Percentiles rank a stretch among this genome's conserved stretches.
These are phyloP conservation scores for Bimuria novae-zelandiae DNA, from an alignment of 2,329 filamentous ascomycete species.

Conservation along the genomic window DNA sequence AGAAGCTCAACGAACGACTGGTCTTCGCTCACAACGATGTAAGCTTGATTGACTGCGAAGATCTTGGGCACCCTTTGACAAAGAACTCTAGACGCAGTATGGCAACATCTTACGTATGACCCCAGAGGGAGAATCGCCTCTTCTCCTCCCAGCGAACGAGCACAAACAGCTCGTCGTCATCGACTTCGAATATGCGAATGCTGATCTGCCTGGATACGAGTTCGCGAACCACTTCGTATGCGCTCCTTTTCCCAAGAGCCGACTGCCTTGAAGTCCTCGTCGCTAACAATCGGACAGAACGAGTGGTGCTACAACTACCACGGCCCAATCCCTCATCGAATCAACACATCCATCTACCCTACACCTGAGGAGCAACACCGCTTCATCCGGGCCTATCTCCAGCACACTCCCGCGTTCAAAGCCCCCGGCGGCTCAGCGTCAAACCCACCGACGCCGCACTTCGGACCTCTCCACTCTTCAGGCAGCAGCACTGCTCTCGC, in stretches of 20 bases:
- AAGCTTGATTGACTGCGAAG: constrained; percentile 48
- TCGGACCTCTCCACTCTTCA: constrained; percentile 35
- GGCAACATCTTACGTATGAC: constrained; percentile 90
- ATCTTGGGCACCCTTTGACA: constrained; percentile 14
- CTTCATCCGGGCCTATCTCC: constrained; percentile 85
- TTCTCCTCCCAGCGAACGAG: constrained; percentile 85
- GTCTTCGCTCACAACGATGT: constrained; percentile 99
- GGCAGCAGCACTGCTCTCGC: constrained; percentile 40
- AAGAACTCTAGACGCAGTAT: constrained; percentile 80
- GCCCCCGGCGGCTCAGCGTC: constrained; percentile 58
- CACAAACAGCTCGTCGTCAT: constrained; percentile 98
- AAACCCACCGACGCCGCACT: constrained; percentile 47
- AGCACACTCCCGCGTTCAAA: constrained; percentile 73
- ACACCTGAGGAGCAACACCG: constrained; percentile 78
- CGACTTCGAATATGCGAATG: constrained; percentile 95
- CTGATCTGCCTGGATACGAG: constrained; percentile 83
- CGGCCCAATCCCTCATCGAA: constrained; percentile 68
- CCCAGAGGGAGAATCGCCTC: constrained; percentile 73
- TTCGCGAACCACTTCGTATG: constrained; percentile 95
- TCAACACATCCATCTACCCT: constrained; percentile 74
- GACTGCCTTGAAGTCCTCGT: background rate
- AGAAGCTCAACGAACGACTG: constrained; percentile 72
- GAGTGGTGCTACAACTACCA: constrained; percentile 99
- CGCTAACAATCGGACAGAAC: constrained; percentile 52
- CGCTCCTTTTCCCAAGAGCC: background rate